A percentile compares a stretch with the other conserved stretches of the same genome.
Evolutionary conservation across 257 asterid species (phyloP).

Genomic region (Solanum verrucosum): DNA sequence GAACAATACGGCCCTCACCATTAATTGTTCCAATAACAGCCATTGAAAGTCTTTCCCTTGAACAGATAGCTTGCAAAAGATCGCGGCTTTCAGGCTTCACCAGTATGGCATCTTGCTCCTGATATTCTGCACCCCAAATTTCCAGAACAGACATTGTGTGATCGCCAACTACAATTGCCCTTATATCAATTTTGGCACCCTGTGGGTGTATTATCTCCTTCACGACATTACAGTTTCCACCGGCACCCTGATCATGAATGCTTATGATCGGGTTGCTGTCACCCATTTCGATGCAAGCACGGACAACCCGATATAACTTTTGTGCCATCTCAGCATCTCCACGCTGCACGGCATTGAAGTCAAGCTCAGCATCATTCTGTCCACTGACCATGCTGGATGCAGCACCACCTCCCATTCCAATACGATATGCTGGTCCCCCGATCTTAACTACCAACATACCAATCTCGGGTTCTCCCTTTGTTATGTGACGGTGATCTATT

Average conservation of each 20-base stretch:
- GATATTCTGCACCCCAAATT: conserved; percentile 99
- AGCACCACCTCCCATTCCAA: conserved; percentile 99
- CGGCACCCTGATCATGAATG: conserved; percentile 95
- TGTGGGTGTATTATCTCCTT: conserved; percentile 72
- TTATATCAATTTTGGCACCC: conserved; percentile 84
- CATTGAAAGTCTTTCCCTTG: conserved; percentile 88
- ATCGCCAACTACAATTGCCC: conserved; percentile 86
- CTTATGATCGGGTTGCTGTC: conserved; percentile 81
- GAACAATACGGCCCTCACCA: conserved; percentile 69
- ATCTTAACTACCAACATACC: conserved; percentile 97
- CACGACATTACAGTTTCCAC: conserved; percentile 76
- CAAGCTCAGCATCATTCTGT: conserved; percentile 92
- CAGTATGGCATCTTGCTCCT: conserved; percentile 96
- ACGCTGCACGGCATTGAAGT: conserved; percentile 83
- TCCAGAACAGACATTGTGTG: conserved; percentile 90
- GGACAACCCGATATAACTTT: conserved; percentile 82
- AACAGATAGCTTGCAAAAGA: conserved; percentile 59
- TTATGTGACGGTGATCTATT: conserved; percentile 69
- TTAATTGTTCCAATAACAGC: conserved; percentile 84
- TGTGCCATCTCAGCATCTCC: conserved; percentile 99
- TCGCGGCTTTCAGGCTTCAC: conserved; percentile 78
- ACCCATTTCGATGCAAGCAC: conserved; percentile 91
- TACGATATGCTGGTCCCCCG: conserved; percentile 97
- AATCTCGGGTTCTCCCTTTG: conserved; percentile 82
- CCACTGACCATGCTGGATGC: conserved; percentile 99